Percentiles rank a stretch among this genome's conserved stretches.
Conservation (phyloP, 202 grass and related monocot species). For the Setaria italica region DNA sequence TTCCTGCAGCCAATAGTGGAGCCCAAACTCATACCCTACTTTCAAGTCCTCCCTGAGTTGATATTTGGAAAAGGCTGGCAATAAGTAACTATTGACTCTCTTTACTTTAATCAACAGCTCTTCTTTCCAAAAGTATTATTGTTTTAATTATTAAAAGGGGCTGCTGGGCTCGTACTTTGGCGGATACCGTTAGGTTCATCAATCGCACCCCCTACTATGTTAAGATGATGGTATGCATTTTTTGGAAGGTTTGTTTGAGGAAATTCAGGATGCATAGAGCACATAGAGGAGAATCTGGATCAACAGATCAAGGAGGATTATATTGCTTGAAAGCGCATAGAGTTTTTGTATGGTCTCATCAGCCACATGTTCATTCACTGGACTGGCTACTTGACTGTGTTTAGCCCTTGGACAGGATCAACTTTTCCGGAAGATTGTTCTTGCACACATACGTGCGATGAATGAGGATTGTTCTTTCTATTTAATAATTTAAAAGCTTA, state of each 20-base stretch:
- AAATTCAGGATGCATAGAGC: neutral
- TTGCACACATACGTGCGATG: constrained; percentile 46
- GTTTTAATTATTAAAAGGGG: neutral
- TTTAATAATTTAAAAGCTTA: constrained; percentile 58
- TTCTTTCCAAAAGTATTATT: neutral
- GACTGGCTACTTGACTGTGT: constrained; percentile 63
- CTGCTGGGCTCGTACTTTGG: neutral
- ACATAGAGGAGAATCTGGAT: neutral
- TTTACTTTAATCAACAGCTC: neutral
- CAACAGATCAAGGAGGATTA: constrained; percentile 6
- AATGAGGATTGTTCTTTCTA: constrained; percentile 49
- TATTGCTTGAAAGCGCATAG: constrained; percentile 60
- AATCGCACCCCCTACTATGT: neutral
- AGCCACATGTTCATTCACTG: constrained; percentile 49
- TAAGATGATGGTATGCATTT: neutral
- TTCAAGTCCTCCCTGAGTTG: too few species aligned
- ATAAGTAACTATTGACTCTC: neutral
- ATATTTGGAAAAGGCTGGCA: neutral
- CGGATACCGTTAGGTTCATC: neutral
- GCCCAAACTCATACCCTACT: neutral
- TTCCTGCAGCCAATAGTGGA: neutral
- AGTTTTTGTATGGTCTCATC: constrained; percentile 60
- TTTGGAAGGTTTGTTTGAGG: neutral
- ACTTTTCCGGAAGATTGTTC: constrained; percentile 61
- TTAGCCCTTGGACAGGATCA: constrained; percentile 59